Conservation (phyloP, 192 early-diverging fungal genomes). For the Rhizophagus sp. region DNA sequence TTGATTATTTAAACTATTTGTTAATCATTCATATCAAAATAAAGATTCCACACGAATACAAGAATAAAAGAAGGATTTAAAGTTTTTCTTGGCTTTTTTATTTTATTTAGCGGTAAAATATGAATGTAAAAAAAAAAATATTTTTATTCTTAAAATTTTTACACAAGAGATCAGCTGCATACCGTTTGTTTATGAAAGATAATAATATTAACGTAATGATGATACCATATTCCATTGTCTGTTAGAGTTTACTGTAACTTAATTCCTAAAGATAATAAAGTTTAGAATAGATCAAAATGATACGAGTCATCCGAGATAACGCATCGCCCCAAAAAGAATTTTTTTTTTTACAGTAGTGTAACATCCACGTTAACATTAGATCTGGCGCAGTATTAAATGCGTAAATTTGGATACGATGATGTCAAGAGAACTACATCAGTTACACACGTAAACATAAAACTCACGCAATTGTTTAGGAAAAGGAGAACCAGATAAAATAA, state of each 20-base stretch:
- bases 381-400: not conserved
- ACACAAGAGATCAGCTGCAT: too few species aligned
- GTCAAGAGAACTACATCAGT: not conserved
- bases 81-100: not conserved
- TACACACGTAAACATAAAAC: not conserved
- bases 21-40: too few species aligned
- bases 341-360: not conserved
- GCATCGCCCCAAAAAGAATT: not conserved
- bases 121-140: too few species aligned
- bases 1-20: too few species aligned
- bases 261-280: not conserved
- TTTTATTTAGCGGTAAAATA: too few species aligned
- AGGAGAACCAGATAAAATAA: not conserved
- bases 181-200: not conserved
- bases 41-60: not conserved
- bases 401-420: not conserved
- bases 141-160: too few species aligned
- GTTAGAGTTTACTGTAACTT: not conserved
- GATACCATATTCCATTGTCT: not conserved
- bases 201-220: not conserved
- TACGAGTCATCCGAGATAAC: not conserved
- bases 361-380: not conserved
- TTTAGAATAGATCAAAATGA: too few species aligned
- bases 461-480: not conserved
- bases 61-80: not conserved